phyloP scores from a whole-genome alignment of 148 eudicot genomes.

The Rhododendron simsii region DNA sequence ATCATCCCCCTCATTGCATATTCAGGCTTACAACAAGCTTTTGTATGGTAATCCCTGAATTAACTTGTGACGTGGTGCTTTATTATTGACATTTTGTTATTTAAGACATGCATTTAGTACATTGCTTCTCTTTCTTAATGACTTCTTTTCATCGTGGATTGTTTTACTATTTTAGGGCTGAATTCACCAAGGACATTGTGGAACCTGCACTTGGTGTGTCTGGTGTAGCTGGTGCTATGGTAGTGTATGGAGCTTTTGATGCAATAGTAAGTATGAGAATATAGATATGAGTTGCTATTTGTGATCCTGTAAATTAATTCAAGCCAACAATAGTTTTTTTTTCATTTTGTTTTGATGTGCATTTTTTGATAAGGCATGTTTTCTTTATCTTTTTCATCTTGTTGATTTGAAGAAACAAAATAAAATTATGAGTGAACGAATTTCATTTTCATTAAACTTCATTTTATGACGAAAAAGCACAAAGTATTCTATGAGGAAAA shows the following conservation, averaged over 20 bases:
- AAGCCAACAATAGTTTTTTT: neutral
- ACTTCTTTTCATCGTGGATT: slow-evolving; percentile 3
- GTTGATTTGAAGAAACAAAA: neutral
- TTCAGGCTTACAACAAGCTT: slow-evolving; percentile 97
- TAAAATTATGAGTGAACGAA: neutral
- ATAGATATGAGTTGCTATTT: neutral
- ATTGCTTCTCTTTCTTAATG: neutral
- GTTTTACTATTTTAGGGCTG: slow-evolving; percentile 54
- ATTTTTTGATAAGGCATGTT: neutral
- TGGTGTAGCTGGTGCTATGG: slow-evolving; percentile 97
- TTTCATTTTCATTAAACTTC: neutral
- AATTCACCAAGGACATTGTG: slow-evolving; percentile 71
- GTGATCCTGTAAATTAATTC: neutral
- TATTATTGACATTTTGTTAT: neutral
- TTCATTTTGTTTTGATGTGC: neutral
- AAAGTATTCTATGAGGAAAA: neutral
- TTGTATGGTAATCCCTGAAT: slow-evolving; percentile 67
- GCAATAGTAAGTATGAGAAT: slow-evolving; percentile 64
- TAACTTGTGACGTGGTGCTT: neutral
- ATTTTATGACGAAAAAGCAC: neutral
- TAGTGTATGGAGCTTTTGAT: slow-evolving; percentile 88
- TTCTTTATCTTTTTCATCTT: neutral
- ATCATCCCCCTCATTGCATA: slow-evolving; percentile 88
- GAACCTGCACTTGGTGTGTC: slow-evolving; percentile 85
- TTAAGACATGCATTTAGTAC: neutral